Base-by-base conservation (phyloP, 2,329 filamentous ascomycete genomes). In the Fusarium nygamai region DNA sequence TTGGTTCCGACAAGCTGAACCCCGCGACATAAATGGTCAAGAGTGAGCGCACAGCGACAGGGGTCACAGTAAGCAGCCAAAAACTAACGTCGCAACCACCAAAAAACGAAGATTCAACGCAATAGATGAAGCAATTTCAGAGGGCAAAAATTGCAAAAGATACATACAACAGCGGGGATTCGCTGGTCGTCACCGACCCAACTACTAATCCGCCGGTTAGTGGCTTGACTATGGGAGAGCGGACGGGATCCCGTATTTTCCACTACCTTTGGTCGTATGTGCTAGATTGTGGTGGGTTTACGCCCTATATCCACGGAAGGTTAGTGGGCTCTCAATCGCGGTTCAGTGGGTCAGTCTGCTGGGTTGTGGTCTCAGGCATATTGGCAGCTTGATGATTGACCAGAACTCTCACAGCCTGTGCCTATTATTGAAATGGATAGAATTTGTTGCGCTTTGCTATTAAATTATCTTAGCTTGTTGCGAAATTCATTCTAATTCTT, bases 281-380 rank as follows among this genome's bases (percentile, higher is more conserved):
- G 29, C 17, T 44, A 5, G 8, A 6, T 0, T 1, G 2, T 0
- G 2, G 11, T 11, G 6, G 12, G 0, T 2, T 57, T 44, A 14
- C 8, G 17, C 12, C 3, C 22, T 57, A 57, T 57, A 33, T 2
- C 2, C 12, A 33, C 4, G 8, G 0, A 3, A 3, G 3, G 0
- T 12, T 2, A 3, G 8, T 27, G 13, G 12, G 10, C 1, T 29
- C 20, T n/a, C 3, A 0, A 19, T 8, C 6, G 27, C 1, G 1
- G 0, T 19, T 41, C 1, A 22, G 33, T 53, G 17, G 19, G n/a
- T 34, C n/a, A 1, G 22, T 6, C 3, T 20, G 17, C 12, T 8
- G 12, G 11, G 1, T 1, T 17, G 12, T 5, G 10, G 22, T 50
- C 27, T 16, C 4, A 36, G 17, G 4, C 27, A 47, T 22, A 27